Evolutionary conservation across 352 stramenopile species (phyloP), one percentile per base, ranked within the genome.

Genomic region (Globisporangium heterothallicum): DNA sequence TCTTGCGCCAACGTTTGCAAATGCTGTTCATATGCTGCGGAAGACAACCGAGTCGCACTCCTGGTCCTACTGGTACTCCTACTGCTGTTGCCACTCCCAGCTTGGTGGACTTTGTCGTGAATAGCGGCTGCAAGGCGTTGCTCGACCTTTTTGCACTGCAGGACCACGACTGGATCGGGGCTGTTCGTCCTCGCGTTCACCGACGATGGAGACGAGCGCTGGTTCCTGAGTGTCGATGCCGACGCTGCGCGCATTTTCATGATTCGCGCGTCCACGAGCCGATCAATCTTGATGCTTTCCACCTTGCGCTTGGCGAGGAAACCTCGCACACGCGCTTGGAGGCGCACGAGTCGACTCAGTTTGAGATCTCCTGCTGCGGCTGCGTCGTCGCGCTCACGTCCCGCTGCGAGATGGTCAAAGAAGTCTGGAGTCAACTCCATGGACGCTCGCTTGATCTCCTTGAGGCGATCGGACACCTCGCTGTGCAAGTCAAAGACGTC

Each of bases 271-370:
- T 84, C 72, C 9, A 86, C 54, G 0, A 90, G 64, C 7, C 51
- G 70, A 45, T 86, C 76, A 32, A 88, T 70, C 41, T 72, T 74
- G 45, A 81, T 40, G 14, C 71, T 55, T 19, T 71, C 59, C 1
- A 74, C 49, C 1, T 56, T 47, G 26, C 74, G 72, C 24, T 59
- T 75, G 1, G 65, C 70, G 6, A 86, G 51, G 25, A 86, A 78
- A 1, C 71, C 50, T 7, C 78, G 69, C 26, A 74, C 63, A 2
- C 62, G 56, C 27, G 74, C 53, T 59, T 89, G 78, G 4, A 89
- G 32, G 3, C 57, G 60, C 1, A 74, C 58, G 41, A 81, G 41
- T 9, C 53, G 41, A 22, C 18, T 24, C 19, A 78, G 26, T 21
- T n/a, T 25, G 0, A 38, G 32, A 16, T 38, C 32, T 38, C 32